These are phyloP conservation scores for Russula compacta DNA, from an alignment of 768 basidiomycete species.

Conservation along the genomic window DNA sequence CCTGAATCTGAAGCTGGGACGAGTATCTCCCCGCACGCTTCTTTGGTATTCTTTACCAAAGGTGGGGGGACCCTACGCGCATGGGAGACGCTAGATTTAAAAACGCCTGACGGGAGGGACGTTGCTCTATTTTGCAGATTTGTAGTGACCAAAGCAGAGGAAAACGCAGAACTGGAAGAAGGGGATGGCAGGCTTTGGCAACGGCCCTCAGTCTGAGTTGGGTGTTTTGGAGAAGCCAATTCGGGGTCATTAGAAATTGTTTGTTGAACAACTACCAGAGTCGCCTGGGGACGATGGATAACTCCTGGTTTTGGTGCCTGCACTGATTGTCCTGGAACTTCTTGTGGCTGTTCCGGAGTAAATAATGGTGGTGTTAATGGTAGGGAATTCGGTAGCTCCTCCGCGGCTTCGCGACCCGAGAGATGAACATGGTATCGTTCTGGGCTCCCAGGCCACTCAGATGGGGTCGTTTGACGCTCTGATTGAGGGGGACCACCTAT, in stretches of 20 bases:
- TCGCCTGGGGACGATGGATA: background rate
- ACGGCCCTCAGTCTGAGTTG: background rate
- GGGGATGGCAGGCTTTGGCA: background rate
- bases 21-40: constrained; percentile 12
- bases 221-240: background rate
- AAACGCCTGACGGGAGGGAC: background rate
- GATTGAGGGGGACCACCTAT: background rate
- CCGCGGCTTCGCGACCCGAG: background rate
- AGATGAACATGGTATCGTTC: background rate
- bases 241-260: background rate
- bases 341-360: background rate
- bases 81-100: background rate
- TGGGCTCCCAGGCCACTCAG: constrained; percentile 3
- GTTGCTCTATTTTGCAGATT: background rate
- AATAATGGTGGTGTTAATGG: constrained; percentile 2
- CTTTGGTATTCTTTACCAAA: background rate
- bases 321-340: background rate
- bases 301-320: background rate
- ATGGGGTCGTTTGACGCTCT: constrained; percentile 11
- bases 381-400: background rate
- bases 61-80: constrained; percentile 7
- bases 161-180: background rate
- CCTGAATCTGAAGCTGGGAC: constrained; percentile 13
- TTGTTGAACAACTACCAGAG: background rate
- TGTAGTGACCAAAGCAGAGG: background rate